Evolutionary conservation across 345 rosid species (phyloP), one percentile per base, ranked within the genome.

Genomic region (Brassica carinata): DNA sequence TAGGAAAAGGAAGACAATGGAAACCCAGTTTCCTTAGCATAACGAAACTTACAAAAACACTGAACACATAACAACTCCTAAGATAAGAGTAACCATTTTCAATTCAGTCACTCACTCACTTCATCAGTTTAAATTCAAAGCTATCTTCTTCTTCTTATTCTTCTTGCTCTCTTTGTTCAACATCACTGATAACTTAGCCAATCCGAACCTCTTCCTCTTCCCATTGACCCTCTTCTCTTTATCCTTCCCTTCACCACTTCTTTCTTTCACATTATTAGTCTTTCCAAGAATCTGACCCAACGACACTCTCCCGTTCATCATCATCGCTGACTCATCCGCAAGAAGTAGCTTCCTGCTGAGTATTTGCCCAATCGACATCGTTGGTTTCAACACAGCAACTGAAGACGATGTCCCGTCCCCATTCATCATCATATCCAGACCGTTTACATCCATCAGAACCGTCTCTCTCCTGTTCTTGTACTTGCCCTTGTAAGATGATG

Each of bases 291-390:
- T 90, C 86, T 93, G 96, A 67, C 97, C 92, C 67, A 95, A 81
- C 0, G 97, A 91, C 7, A 90, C 88, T 83, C 87, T 89, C 69
- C 86, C 83, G 45, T 83, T 91, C 77, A 62, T 87, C 38, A 75
- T 79, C 68, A 84, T 87, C 72, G 65, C 66, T 19, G 86, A 70
- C 68, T 93, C 94, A 43, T 91, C 94, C 2, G 92, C 92, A 40
- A 85, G 81, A 30, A 89, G 93, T 59, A 91, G 85, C 85, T 95
- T 95, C 79, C 87, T 89, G 89, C 98, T 95, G 0, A 95, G 87
- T 72, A 95, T 93, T 45, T 95, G 97, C 55, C 99, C 98, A 1
- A 95, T 93, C 0, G 99, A 95, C 29, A 91, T 83, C 8, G 93
- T 90, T 38, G 90, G 90, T 77, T 87, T 94, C 85, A 89, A 63